A percentile compares a stretch with the other conserved stretches of the same genome.
These are phyloP conservation scores for Gossypium aridum DNA, from an alignment of 441 rosid genomes.

Conservation along the genomic window DNA sequence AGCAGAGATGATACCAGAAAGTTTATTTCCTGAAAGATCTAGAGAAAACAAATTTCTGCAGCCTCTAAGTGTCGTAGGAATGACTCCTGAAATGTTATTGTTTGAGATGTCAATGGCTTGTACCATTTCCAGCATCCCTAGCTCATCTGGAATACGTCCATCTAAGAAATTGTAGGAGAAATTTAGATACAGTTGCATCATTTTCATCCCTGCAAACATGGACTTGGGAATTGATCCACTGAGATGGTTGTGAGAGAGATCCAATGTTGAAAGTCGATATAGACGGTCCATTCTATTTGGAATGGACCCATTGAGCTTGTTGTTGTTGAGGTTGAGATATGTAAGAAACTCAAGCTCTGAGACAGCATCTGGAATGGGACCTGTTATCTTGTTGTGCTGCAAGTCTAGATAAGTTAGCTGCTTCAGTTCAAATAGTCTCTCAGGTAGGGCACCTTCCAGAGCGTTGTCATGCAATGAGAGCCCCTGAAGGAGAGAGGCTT, in stretches of 20 bases:
- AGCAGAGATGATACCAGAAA: slow-evolving; percentile 48
- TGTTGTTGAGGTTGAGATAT: slow-evolving; percentile 42
- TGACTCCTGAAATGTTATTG: slow-evolving; percentile 59
- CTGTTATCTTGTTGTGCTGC: slow-evolving; percentile 51
- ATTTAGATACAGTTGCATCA: slow-evolving; percentile 57
- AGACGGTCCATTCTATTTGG: slow-evolving; percentile 51
- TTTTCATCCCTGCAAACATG: slow-evolving; percentile 33
- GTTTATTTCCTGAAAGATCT: slow-evolving; percentile 61
- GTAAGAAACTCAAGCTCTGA: slow-evolving; percentile 56
- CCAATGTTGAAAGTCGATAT: slow-evolving; percentile 38
- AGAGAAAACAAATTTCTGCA: slow-evolving; percentile 63
- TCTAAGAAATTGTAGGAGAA: slow-evolving; percentile 53
- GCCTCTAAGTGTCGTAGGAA: slow-evolving; percentile 47
- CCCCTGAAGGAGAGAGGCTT: slow-evolving; percentile 63
- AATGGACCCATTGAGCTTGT: slow-evolving; percentile 64
- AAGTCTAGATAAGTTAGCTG: slow-evolving; percentile 41
- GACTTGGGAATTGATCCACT: slow-evolving; percentile 47
- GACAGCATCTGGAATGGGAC: slow-evolving; percentile 42
- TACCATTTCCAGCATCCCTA: slow-evolving; percentile 58
- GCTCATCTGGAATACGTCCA: slow-evolving; percentile 58
- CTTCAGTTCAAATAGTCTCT: slow-evolving; percentile 43
- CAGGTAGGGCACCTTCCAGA: slow-evolving; percentile 57
- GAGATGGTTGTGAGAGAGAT: slow-evolving; percentile 64
- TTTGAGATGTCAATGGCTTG: slow-evolving; percentile 74
- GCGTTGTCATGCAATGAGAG: slow-evolving; percentile 37